A percentile compares a stretch with the other conserved stretches of the same genome.
phyloP scores from a whole-genome alignment of 1,139 yeast genomes.

The Zygosaccharomyces pseudobailii region DNA sequence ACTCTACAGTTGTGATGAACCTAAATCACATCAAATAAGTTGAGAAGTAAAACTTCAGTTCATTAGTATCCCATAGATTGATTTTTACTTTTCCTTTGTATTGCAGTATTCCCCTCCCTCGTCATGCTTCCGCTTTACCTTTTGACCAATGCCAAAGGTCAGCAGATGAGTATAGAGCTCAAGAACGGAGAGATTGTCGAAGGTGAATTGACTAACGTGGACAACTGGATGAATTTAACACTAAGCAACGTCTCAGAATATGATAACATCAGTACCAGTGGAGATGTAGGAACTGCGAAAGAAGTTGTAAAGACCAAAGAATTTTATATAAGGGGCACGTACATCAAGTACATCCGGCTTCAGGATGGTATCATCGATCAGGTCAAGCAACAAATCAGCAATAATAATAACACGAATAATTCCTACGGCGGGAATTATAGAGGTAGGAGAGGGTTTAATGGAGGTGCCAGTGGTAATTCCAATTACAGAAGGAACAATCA shows the following conservation, averaged over 20 bases:
- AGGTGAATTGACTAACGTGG: conserved; percentile 83
- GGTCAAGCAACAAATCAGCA: conserved; percentile 53
- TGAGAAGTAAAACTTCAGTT: too few relatives aligned
- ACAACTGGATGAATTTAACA: conserved; percentile 94
- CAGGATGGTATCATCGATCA: conserved; percentile 75
- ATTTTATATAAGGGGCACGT: conserved; percentile 81
- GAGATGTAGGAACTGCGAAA: conserved; percentile 41
- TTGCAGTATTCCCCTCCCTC: neutral
- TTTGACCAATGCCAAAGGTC: conserved; percentile 86
- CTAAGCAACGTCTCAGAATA: conserved; percentile 67
- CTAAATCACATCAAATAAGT: neutral
- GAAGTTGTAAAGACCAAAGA: conserved; percentile 68
- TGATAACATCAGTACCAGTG: conserved; percentile 15
- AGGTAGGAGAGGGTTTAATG: conserved; percentile 29
- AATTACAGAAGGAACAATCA: conserved; percentile 22
- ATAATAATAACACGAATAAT: conserved; percentile 28
- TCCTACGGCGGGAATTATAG: conserved; percentile 33
- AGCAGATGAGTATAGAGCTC: conserved; percentile 82
- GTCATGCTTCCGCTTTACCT: conserved; percentile 78
- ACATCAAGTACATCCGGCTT: conserved; percentile 61
- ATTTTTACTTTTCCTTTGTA: neutral
- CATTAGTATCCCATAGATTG: too few relatives aligned
- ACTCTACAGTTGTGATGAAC: too few relatives aligned
- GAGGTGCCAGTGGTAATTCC: conserved; percentile 11
- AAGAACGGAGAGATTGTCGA: conserved; percentile 88